Evolutionary conservation across 2,329 filamentous ascomycete genomes (phyloP), one percentile per base, ranked within the genome.

Genomic region (Aspergillus sp.): DNA sequence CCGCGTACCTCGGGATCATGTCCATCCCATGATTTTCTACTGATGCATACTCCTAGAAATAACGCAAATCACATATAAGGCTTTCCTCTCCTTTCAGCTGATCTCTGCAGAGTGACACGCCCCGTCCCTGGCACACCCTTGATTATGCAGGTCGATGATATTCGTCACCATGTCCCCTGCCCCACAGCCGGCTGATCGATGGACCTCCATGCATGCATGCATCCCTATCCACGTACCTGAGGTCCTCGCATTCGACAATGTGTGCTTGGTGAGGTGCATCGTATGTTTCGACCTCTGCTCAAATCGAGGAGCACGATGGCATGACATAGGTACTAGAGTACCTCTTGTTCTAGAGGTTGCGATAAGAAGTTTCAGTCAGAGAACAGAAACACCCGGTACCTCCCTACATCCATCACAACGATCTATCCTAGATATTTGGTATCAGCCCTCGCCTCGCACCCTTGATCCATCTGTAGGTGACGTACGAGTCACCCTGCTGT

Each of bases 21-120:
- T 44, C 49, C 49, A 35, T 44, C 49, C 44, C 51, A 50, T 52
- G 44, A 55, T 53, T 47, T 32, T 38, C 47, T 42, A 49, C 47
- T 42, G 49, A 45, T 17, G 14, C 16, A 38, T 38, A 38, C 16
- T n/a, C n/a, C n/a, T n/a, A n/a, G n/a, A 22, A 22, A 22, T 22
- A 22, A 22, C 22, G 22, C 22, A 22, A 7, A 7, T 7, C 22
- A 22, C 22, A 7, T 6, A 22, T 6, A 22, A 22, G 5, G 22
- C 22, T 22, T 7, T 22, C 22, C 4, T 14, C 16, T 38, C 16
- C 35, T 38, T 30, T 30, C 26, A 30, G 26, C 26, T 30, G 26
- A 30, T 30, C 22, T 30, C 26, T 30, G 26, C 8, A 30, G 26
- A 30, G 11, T 38, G 6, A 38, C 35, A 35, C 33, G 4, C 11